These are phyloP conservation scores for Pyrenopolyporus hunteri DNA, from an alignment of 495 filamentous ascomycete species.

Conservation along the genomic window DNA sequence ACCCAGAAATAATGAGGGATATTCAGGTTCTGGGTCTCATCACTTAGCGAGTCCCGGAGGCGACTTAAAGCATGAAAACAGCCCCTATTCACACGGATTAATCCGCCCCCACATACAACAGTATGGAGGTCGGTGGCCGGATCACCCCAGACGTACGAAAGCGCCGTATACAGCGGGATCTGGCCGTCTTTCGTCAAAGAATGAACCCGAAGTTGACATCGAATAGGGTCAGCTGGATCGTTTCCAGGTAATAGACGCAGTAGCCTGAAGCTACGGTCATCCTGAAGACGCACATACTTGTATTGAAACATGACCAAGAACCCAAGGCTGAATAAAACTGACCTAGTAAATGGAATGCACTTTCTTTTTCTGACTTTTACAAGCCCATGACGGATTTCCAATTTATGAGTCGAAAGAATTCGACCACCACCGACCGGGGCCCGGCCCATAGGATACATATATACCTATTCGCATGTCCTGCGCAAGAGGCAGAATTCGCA, in stretches of 20 bases:
- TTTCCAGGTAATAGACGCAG: conserved; percentile 3
- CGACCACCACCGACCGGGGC: background rate
- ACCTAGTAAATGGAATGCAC: background rate
- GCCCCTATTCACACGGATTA: background rate
- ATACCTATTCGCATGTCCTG: background rate
- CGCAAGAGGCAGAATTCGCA: background rate
- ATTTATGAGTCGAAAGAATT: background rate
- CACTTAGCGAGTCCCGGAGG: background rate
- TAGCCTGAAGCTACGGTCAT: background rate
- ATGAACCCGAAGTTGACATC: conserved; percentile 8
- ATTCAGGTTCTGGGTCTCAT: background rate
- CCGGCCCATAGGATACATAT: background rate
- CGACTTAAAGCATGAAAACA: background rate
- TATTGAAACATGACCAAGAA: background rate
- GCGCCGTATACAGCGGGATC: conserved; percentile 1
- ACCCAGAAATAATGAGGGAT: background rate
- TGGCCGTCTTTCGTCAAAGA: conserved; percentile 3
- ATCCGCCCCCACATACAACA: background rate
- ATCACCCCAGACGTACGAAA: conserved; percentile 6
- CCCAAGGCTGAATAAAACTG: background rate
- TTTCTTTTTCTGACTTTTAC: too few relatives aligned
- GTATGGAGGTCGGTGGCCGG: background rate
- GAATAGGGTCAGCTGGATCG: conserved; percentile 3
- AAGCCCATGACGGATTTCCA: background rate
- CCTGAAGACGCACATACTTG: background rate